phyloP scores from a whole-genome alignment of 2,329 filamentous ascomycete species.

The Beauveria sp. region DNA sequence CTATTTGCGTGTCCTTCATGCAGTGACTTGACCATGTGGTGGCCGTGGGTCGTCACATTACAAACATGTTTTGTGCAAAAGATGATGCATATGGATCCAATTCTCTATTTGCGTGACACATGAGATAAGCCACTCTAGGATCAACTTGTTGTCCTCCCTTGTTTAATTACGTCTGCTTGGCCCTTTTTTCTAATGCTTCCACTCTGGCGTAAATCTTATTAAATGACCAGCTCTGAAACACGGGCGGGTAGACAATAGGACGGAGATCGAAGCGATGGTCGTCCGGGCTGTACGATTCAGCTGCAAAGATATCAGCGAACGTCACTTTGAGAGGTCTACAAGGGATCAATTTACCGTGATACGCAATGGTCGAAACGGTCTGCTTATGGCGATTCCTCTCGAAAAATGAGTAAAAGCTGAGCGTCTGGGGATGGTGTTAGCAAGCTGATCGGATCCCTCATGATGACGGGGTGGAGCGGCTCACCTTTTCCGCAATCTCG shows the following conservation, averaged over 20 bases:
- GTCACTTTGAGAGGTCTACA: not conserved
- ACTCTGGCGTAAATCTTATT: conserved; percentile 33
- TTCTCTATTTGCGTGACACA: too few species aligned
- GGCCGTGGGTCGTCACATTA: conserved; percentile 18
- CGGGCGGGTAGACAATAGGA: conserved; percentile 33
- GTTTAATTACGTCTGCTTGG: not conserved
- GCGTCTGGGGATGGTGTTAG: not conserved
- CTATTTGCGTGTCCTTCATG: too few species aligned
- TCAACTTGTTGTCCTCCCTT: not conserved
- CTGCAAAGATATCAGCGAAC: not conserved
- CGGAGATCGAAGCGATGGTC: conserved; percentile 33
- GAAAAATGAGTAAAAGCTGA: not conserved
- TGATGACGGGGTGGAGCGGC: too few species aligned
- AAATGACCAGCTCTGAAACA: conserved; percentile 31
- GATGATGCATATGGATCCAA: conserved; percentile 27
- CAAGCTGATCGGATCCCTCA: too few species aligned
- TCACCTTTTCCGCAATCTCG: conserved; percentile 36
- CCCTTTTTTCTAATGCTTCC: conserved; percentile 23
- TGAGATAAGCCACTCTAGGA: too few species aligned
- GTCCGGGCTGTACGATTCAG: conserved; percentile 25
- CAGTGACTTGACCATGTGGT: conserved; percentile 20
- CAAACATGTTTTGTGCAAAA: too few species aligned
- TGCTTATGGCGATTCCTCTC: conserved; percentile 59
- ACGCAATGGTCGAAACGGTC: conserved; percentile 51
- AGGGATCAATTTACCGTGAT: conserved; percentile 26